These are phyloP conservation scores for Fusarium multiceps DNA, from an alignment of 2,329 filamentous ascomycete species.

Conservation along the genomic window DNA sequence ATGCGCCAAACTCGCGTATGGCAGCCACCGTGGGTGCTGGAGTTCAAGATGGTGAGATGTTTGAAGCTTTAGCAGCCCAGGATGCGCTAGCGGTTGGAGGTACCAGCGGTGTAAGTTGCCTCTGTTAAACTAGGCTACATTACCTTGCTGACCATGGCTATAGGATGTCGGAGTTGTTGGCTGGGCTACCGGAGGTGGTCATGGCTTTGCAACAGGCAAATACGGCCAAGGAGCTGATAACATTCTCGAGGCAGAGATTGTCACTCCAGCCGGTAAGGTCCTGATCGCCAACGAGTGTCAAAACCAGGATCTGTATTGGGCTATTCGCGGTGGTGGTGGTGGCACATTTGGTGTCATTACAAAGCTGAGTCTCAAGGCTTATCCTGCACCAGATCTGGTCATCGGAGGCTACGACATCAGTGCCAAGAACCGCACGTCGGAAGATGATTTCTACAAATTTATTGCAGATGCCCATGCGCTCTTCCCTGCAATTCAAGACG, in stretches of 20 bases:
- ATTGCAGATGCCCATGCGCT: not conserved
- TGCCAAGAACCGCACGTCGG: not conserved
- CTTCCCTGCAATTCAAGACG: not conserved
- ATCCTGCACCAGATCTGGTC: not conserved
- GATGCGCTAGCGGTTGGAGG: not conserved
- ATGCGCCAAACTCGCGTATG: not conserved
- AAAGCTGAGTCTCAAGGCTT: not conserved
- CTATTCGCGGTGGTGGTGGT: slow-evolving; percentile 2
- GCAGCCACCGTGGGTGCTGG: not conserved
- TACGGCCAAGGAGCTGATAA: slow-evolving; percentile 7
- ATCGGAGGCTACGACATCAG: not conserved
- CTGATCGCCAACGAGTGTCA: not conserved
- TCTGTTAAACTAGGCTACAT: too few relatives aligned
- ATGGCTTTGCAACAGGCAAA: not conserved
- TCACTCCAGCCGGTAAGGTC: not conserved
- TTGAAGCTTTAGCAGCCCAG: not conserved
- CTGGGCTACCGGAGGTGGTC: not conserved
- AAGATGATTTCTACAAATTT: not conserved
- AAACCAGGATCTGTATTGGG: not conserved
- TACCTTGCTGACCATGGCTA: not conserved
- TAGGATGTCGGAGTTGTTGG: not conserved
- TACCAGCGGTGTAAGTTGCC: not conserved
- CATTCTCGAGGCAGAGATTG: not conserved
- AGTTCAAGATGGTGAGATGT: not conserved
- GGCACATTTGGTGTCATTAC: slow-evolving; percentile 13